Evolutionary conservation across 495 filamentous ascomycete species (phyloP).

Genomic region (Aspergillus bridgeri): DNA sequence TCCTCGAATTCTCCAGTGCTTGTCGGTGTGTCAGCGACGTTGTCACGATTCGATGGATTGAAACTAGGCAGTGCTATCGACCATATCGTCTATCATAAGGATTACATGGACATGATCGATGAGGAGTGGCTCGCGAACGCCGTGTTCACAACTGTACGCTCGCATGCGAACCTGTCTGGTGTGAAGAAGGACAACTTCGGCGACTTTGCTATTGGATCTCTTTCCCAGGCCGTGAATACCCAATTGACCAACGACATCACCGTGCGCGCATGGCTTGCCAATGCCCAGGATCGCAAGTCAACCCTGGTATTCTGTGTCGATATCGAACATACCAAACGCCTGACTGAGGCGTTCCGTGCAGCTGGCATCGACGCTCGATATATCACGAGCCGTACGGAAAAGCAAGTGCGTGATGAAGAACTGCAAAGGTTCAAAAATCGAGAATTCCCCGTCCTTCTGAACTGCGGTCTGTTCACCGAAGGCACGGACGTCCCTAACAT

Average conservation of each 20-base stretch:
- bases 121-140: slow-evolving; percentile 83
- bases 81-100: slow-evolving; percentile 95
- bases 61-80: slow-evolving; percentile 84
- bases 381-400: slow-evolving; percentile 74
- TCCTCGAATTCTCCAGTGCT: slow-evolving; percentile 58
- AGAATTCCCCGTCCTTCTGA: slow-evolving; percentile 86
- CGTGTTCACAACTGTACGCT: slow-evolving; percentile 87
- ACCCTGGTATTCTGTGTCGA: slow-evolving; percentile 94
- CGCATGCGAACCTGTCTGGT: slow-evolving; percentile 67
- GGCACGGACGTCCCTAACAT: slow-evolving; percentile 97
- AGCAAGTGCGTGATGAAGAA: slow-evolving; percentile 57
- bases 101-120: slow-evolving; percentile 94
- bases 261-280: slow-evolving; percentile 77
- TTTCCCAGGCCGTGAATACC: slow-evolving; percentile 81
- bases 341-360: slow-evolving; percentile 72
- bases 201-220: slow-evolving; percentile 70
- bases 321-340: slow-evolving; percentile 66
- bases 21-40: slow-evolving; percentile 90
- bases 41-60: slow-evolving; percentile 87
- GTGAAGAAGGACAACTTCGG: slow-evolving; percentile 64
- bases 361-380: slow-evolving; percentile 79
- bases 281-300: slow-evolving; percentile 69
- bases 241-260: slow-evolving; percentile 72
- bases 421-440: slow-evolving; percentile 69
- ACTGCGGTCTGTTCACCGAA: slow-evolving; percentile 96